Conservation (phyloP, 495 filamentous ascomycete genomes). For the Venustampulla echinocandica region DNA sequence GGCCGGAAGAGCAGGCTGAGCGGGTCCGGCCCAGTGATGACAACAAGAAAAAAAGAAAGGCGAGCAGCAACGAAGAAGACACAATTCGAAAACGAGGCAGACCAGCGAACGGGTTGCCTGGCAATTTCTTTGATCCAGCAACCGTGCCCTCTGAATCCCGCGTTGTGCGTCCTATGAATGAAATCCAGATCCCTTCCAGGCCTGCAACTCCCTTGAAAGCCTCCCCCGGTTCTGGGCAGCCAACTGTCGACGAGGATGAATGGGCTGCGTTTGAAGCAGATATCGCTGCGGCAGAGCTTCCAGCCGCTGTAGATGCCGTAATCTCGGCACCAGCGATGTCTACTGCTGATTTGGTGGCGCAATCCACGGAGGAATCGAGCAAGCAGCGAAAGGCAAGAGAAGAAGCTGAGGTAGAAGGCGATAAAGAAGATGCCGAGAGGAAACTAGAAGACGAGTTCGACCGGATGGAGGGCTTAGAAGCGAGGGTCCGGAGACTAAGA, state of each 20-base stretch:
- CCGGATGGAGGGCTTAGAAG: constrained; percentile 86
- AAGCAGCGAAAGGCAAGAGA: constrained; percentile 41
- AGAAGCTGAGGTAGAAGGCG: constrained; percentile 61
- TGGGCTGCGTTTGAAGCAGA: constrained; percentile 92
- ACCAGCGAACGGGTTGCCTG: constrained; percentile 13
- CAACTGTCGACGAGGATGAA: constrained; percentile 64
- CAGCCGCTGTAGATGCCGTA: constrained; percentile 37
- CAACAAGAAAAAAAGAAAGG: constrained; percentile 22
- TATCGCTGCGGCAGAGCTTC: constrained; percentile 45
- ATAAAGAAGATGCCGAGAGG: constrained; percentile 77
- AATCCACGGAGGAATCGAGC: constrained; percentile 49
- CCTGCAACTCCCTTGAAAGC: too few relatives aligned
- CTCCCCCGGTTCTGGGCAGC: too few relatives aligned
- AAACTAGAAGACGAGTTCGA: constrained; percentile 84
- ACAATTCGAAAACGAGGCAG: constrained; percentile 26
- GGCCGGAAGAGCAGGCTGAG: too few relatives aligned
- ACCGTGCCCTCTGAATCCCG: not conserved
- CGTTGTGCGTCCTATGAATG: not conserved
- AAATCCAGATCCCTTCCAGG: constrained; percentile 51
- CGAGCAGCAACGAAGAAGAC: constrained; percentile 28
- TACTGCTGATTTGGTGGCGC: constrained; percentile 62
- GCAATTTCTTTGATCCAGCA: constrained; percentile 19
- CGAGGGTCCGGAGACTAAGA: constrained; percentile 65
- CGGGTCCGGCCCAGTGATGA: constrained; percentile 1
- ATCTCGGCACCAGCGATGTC: constrained; percentile 66